Evolutionary conservation across 345 rosid species (phyloP), one percentile per base, ranked within the genome.

Genomic region (Pistacia vera): DNA sequence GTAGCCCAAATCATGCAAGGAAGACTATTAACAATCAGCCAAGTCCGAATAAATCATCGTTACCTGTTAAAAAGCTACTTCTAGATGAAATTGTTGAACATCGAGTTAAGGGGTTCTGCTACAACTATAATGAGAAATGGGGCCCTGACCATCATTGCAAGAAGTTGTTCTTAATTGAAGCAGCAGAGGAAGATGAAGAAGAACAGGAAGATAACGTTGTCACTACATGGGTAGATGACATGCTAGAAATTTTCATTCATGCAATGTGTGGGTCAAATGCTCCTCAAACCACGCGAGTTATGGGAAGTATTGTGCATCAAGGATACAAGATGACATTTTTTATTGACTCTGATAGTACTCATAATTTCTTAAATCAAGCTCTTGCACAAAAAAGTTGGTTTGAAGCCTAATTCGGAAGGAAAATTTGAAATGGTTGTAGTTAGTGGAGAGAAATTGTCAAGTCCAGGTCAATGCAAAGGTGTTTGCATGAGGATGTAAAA

Each of bases 211-310:
- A 48, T 16, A 35, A 6, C 2, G 0, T 38, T 4, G 4, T 4
- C 4, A 4, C 7, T 38, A 38, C 41, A 38, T 38, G 7, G 41
- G 41, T 1, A 8, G 48, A 30, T 5, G 70, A 20, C 6, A 18
- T 17, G 5, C 13, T 3, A 2, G 4, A 63, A 25, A 18, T 63
- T 30, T 74, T 38, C 11, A 5, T 74, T 4, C 49, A 64, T 54
- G 49, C 55, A 9, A 63, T 74, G 3, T 64, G 13, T n/a, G 63
- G 77, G 3, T 8, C 25, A 2, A 7, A 13, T 2, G 14, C 25
- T 30, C 76, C 49, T 14, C n/a, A n/a, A n/a, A 49, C 49, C 62
- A 73, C 68, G 68, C 13, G 30, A 14, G 68, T 61, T 38, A 38
- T 38, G 5, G 41, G 41, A 38, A 38, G 41, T 4, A 38, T 38